These are phyloP conservation scores for Phytophthora agathidicida DNA, from an alignment of 352 stramenopile genomes.

Conservation along the genomic window DNA sequence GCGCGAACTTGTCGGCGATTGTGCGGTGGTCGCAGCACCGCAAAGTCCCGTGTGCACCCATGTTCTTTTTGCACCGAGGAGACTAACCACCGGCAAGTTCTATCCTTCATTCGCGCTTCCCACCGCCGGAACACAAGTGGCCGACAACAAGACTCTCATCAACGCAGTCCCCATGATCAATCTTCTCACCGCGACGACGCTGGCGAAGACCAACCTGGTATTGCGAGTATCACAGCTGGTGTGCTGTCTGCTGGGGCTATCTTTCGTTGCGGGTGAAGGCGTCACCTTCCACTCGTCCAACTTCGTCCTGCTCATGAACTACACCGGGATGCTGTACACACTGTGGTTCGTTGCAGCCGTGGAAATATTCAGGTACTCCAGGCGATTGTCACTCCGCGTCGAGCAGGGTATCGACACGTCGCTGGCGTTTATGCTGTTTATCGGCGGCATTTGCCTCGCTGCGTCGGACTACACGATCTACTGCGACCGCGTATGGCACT, in stretches of 20 bases:
- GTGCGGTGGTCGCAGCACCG: conserved; percentile 17
- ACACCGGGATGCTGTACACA: conserved; percentile 68
- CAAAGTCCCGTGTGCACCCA: conserved; percentile 12
- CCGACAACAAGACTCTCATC: background rate
- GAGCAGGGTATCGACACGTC: conserved; percentile 42
- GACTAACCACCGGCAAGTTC: no score
- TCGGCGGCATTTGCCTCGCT: conserved; percentile 59
- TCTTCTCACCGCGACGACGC: conserved; percentile 14
- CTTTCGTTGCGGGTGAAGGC: conserved; percentile 41
- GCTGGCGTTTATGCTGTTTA: conserved; percentile 50
- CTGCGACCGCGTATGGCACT: conserved; percentile 44
- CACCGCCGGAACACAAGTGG: background rate
- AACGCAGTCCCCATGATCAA: conserved; percentile 33
- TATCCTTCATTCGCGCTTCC: conserved; percentile 18
- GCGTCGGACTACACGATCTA: conserved; percentile 51
- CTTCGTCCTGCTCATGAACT: conserved; percentile 63
- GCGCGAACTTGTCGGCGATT: conserved; percentile 3
- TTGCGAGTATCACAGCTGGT: conserved; percentile 49
- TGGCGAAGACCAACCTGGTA: conserved; percentile 26
- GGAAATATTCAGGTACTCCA: conserved; percentile 41
- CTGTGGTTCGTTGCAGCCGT: conserved; percentile 51
- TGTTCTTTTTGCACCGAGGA: background rate
- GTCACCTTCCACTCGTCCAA: conserved; percentile 45
- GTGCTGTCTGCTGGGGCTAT: conserved; percentile 56
- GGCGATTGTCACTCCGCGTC: conserved; percentile 19